Base-by-base conservation (phyloP, 352 stramenopile species). In the Pythium insidiosum region DNA sequence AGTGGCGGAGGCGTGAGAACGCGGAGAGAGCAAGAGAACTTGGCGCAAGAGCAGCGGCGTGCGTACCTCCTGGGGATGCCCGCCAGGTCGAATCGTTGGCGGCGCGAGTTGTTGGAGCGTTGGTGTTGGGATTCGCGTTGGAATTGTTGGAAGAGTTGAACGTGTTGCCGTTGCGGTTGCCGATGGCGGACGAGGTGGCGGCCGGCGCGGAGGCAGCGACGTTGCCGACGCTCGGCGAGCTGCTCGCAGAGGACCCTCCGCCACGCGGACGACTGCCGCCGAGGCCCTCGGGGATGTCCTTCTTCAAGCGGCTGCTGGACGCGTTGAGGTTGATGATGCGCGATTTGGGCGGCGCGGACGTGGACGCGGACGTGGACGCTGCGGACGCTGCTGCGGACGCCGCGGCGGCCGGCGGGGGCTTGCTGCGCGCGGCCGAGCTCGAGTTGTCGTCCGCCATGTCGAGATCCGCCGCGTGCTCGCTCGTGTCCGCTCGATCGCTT, bases 251-350 rank as follows among this genome's bases (percentile, higher is more conserved):
- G 34, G n/a, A n/a, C n/a, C n/a, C n/a, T n/a, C 21, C 6, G 38
- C 44, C n/a, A 12, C 38, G 47, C 33, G 45, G n/a, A 2, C 50
- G 46, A 30, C 34, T 60, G 15, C 42, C 47, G 38, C 34, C 44
- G 6, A 50, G 30, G 10, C 50, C 38, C 24, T 46, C 46, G 25
- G 51, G 53, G 43, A 53, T 59, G 26, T 66, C 59, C 6, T 58
- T 53, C 49, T 66, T 66, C 15, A 39, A 16, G 33, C 54, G 43
- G 35, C 19, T 58, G 49, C 49, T 58, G 24, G 50, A 46, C 36
- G 43, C 44, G 19, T 58, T 70, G 30, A 73, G 58, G 46, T 73
- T 58, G 24, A 70, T 58, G 36, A 70, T 73, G 19, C 65, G 61
- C 24, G 65, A 66, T 42, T 70, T 73, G 24, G 47, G 34, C 7